phyloP scores from a whole-genome alignment of 768 basidiomycete species.

The Pholiota conissans region DNA sequence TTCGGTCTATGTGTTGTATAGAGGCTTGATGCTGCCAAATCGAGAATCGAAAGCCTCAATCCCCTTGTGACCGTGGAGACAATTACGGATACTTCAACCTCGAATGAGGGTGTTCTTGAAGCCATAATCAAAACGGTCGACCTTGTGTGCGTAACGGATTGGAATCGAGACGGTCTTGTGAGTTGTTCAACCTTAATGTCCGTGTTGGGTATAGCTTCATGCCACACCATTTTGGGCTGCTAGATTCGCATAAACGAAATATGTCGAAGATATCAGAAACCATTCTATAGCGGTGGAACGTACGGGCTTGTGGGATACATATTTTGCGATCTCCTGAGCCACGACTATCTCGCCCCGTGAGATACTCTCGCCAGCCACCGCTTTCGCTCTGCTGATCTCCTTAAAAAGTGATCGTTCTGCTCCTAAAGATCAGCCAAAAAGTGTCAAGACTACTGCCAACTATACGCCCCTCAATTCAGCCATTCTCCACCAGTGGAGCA shows the following conservation, averaged over 20 bases:
- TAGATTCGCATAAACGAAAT: constrained; percentile 78
- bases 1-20: constrained; percentile 39
- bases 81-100: constrained; percentile 46
- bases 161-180: constrained; percentile 69
- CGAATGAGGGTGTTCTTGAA: constrained; percentile 55
- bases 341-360: constrained; percentile 85
- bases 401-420: constrained; percentile 60
- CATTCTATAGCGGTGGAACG: constrained; percentile 90
- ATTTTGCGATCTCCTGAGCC: constrained; percentile 88
- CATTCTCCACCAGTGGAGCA: constrained; percentile 67
- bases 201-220: not conserved
- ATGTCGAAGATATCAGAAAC: constrained; percentile 72
- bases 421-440: constrained; percentile 57
- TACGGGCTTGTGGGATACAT: constrained; percentile 93
- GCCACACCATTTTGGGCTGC: not conserved
- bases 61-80: constrained; percentile 86
- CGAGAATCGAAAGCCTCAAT: constrained; percentile 87
- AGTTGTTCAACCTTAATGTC: constrained; percentile 26
- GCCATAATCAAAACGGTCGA: constrained; percentile 67
- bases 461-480: constrained; percentile 68
- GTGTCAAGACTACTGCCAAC: constrained; percentile 55
- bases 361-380: constrained; percentile 29
- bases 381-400: constrained; percentile 5
- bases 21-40: constrained; percentile 84
- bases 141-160: constrained; percentile 86